A percentile compares a stretch with the other conserved stretches of the same genome.
Conservation (phyloP, 2,329 filamentous ascomycete species). For the Penicillium sp. region DNA sequence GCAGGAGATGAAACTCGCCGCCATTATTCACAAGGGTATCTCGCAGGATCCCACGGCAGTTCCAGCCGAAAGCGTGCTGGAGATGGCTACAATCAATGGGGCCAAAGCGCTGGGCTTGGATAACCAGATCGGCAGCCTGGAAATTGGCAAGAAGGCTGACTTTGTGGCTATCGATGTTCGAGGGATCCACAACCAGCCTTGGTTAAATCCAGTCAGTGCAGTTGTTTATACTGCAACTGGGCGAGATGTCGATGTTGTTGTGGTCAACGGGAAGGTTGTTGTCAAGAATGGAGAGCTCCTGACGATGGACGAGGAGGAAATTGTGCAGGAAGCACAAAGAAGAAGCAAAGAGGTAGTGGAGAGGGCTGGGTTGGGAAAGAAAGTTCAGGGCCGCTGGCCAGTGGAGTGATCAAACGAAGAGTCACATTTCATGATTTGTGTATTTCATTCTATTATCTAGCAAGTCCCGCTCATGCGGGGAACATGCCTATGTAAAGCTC, state of each 20-base stretch:
- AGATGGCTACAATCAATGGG: slow-evolving; percentile 53
- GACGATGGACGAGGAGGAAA: slow-evolving; percentile 44
- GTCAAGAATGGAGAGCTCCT: slow-evolving; percentile 39
- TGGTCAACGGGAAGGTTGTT: slow-evolving; percentile 45
- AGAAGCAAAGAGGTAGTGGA: slow-evolving; percentile 40
- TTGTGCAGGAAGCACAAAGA: slow-evolving; percentile 41
- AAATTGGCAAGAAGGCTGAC: slow-evolving; percentile 31
- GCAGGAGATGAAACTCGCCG: slow-evolving; percentile 55
- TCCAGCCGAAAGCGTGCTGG: slow-evolving; percentile 46
- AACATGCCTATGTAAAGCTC: neutral
- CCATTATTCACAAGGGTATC: slow-evolving; percentile 50
- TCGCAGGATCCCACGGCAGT: slow-evolving; percentile 45
- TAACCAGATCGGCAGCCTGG: slow-evolving; percentile 35
- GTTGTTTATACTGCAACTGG: slow-evolving; percentile 48
- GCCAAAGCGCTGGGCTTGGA: slow-evolving; percentile 48
- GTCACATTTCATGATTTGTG: neutral
- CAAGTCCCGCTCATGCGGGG: neutral
- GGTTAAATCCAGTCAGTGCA: slow-evolving; percentile 43
- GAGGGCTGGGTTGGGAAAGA: slow-evolving; percentile 38
- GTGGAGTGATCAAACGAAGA: slow-evolving; percentile 19
- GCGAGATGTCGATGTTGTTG: slow-evolving; percentile 46
- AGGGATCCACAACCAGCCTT: slow-evolving; percentile 40
- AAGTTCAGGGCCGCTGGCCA: slow-evolving; percentile 42
- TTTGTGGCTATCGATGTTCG: slow-evolving; percentile 31
- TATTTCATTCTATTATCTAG: neutral